Evolutionary conservation across 192 early-diverging fungal species (phyloP), one percentile per base, ranked within the genome.

Genomic region (Backusella australiensis): DNA sequence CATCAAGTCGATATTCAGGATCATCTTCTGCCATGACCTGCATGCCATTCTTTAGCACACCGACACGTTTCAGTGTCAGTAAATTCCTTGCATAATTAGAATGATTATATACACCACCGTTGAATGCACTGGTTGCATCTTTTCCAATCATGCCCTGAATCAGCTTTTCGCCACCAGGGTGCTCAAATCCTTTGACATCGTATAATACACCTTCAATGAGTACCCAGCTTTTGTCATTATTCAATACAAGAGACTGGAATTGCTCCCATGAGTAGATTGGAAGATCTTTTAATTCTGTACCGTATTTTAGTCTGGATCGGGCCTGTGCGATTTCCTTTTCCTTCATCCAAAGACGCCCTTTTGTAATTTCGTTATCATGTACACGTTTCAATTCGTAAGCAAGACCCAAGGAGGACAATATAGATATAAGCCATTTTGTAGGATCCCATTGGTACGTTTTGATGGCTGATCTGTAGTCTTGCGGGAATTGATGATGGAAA

Each of bases 31-130:
- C 6, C 75, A 79, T 78, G 6, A 83, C 75, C 68, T 80, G 67
- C 78, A 80, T 83, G 69, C 89, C 89, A 76, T 78, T 86, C 65
- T 81, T 77, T 17, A 90, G 78, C 41, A 90, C 87, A 74, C 89
- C 92, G 67, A 93, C 84, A 66, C 93, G 86, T 89, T 93, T 89
- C 69, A 85, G 85, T 12, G 90, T 87, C 86, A 95, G 82, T 71
- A 98, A 83, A 82, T 96, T 93, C 46, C 94, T 85, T 3, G 96
- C 96, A 35, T 93, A 94, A 74, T 95, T 97, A 76, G 91, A 89
- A 82, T 98, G 97, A 75, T 93, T 85, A 82, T 97, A 96, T n/a
- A 97, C 88, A 65, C 93, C 95, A 34, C 97, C 96, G 74, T 97
- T 94, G 85, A 97, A 97, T 0, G 93, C 85, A n/a, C 83, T 86